Base-by-base conservation (phyloP, 2,329 filamentous ascomycete genomes). In the Penicillium sp. region DNA sequence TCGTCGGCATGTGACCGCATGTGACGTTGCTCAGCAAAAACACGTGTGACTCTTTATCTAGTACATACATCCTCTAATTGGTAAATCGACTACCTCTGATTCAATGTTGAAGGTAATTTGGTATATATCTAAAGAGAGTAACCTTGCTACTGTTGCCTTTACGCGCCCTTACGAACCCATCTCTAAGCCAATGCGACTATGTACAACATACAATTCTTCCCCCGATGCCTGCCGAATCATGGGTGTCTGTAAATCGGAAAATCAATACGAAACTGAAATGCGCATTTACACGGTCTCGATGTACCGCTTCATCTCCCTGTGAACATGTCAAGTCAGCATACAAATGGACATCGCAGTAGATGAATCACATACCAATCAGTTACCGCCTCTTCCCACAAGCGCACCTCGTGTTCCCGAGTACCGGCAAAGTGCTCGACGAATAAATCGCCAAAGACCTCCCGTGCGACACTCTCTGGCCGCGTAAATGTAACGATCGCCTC, bases 341-440 rank as follows among this genome's bases (percentile, higher is more conserved):
- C 31, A 18, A 20, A 22, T 37, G 7, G 13, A 47, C 13, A 45
- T 43, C 31, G 43, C 26, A 47, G 38, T 38, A 37, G 13, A 55
- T 35, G 42, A 16, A 37, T 51, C 53, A 86, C 89, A 74, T 81
- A 93, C 92, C 93, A 97, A 74, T 97, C 94, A 20, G 94, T 97
- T 6, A 97, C 93, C 2, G 92, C 92, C 73, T 97, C 93, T 67
- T 97, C 92, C 89, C 90, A 99, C 20, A 96, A 76, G 59, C 89
- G 80, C 56, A 94, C 83, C 76, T 99, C 94, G 74, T 99, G 92
- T 73, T 96, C 88, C 61, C 94, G 84, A 18, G 93, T 96, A 16
- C 94, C 94, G 13, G 88, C 90, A 78, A 88, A 99, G 74, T 97
- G 94, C 16, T 97, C 92, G 3, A 99, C 94, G 76, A 99, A 99